Evolutionary conservation across 2,329 filamentous ascomycete species (phyloP).

Genomic region (Xylariaceae sp.): DNA sequence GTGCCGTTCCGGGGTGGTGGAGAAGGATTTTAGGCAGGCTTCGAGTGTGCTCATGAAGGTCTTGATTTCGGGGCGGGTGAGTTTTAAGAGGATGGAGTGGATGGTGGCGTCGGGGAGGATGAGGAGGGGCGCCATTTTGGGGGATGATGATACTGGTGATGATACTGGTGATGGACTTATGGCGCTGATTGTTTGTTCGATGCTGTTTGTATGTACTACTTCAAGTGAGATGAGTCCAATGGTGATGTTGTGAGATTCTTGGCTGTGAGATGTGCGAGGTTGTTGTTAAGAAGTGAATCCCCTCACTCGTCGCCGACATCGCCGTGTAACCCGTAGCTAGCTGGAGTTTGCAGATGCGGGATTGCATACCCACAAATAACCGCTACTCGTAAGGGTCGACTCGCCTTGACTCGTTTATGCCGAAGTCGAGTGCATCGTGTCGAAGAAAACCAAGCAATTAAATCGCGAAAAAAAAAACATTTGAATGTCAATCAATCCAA

Average conservation of each 20-base stretch:
- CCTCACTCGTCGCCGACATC: constrained; percentile 4
- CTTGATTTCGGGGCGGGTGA: constrained; percentile 7
- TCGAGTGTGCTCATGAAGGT: constrained; percentile 5
- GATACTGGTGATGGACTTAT: not conserved
- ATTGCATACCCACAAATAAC: not conserved
- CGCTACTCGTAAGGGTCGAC: not conserved
- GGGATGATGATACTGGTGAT: not conserved
- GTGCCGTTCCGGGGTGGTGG: constrained; percentile 6
- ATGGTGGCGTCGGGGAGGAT: constrained; percentile 13
- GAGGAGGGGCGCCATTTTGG: constrained; percentile 12
- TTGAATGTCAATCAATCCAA: too few relatives aligned
- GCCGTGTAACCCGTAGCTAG: not conserved
- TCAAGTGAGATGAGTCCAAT: too few relatives aligned
- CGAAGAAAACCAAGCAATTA: too few relatives aligned
- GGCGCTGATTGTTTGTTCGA: not conserved
- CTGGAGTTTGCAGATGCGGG: not conserved
- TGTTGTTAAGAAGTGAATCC: not conserved
- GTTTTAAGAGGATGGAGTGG: constrained; percentile 13
- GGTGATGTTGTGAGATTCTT: not conserved
- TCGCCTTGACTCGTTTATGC: too few relatives aligned
- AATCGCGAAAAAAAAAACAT: too few relatives aligned
- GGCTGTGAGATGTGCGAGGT: not conserved
- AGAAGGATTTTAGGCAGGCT: constrained; percentile 7
- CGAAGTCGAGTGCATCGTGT: too few relatives aligned
- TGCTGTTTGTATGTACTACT: not conserved